These are phyloP conservation scores for Daldinia vernicosa DNA, from an alignment of 495 filamentous ascomycete species.

Conservation along the genomic window DNA sequence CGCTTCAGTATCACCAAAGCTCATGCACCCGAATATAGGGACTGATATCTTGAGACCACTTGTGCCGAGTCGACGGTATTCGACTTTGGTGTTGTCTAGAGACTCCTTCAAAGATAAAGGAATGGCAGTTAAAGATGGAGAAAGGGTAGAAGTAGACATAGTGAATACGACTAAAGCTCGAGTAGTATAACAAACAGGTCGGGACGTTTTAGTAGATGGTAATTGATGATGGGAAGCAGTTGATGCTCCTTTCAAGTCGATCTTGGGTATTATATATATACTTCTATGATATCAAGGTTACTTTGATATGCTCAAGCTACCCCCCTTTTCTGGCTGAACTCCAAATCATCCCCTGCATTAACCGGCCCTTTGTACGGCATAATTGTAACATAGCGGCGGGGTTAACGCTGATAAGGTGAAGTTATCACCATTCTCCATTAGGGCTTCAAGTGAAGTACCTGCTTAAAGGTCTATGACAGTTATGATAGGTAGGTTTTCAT, in stretches of 20 bases:
- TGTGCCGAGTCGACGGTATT: conserved; percentile 66
- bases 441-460: neutral
- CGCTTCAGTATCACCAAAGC: conserved; percentile 62
- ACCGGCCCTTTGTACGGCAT: neutral
- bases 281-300: conserved; percentile 1
- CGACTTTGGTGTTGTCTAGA: conserved; percentile 53
- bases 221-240: neutral
- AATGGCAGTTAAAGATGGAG: conserved; percentile 47
- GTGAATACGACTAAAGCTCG: neutral
- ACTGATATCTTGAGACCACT: conserved; percentile 74
- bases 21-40: conserved; percentile 75
- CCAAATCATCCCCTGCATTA: conserved; percentile 19
- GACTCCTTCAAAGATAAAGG: conserved; percentile 50
- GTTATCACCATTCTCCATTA: conserved; percentile 23
- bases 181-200: neutral
- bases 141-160: conserved; percentile 27
- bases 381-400: conserved; percentile 12
- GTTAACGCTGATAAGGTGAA: conserved; percentile 20
- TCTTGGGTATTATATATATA: conserved; percentile 3
- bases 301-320: neutral
- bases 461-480: neutral
- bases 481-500: neutral
- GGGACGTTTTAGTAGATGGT: neutral
- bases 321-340: conserved; percentile 33
- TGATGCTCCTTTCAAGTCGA: neutral